Base-by-base conservation (phyloP, 108 stramenopile genomes). In the Aurantiochytrium sp. region DNA sequence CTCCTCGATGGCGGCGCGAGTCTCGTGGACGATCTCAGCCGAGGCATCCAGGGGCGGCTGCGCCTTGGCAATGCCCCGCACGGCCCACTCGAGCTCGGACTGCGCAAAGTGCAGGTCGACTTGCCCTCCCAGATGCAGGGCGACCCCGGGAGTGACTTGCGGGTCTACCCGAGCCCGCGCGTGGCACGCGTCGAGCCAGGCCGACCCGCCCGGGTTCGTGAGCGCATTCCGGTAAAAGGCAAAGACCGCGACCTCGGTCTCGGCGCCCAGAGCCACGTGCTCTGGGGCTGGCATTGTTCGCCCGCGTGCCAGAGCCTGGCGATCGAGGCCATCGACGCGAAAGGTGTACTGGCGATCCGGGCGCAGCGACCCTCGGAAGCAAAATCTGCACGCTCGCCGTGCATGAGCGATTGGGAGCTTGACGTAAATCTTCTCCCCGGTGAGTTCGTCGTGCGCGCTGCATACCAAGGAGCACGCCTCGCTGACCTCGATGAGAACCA, bases 201-300 rank as follows among this genome's bases (percentile, higher is more conserved):
- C 45, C 6, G 73, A 81, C 42, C 30, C 24, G n/a, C 39, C 39
- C 12, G 50, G 36, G 19, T 48, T 6, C 45, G 45, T 48, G 12
- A 81, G 45, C 1, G 45, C n/a, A 42, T 81, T 81, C 1, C 39
- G 42, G 45, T 48, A 48, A 48, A 81, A 81, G 15, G n/a, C 45
- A 27, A 48, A 48, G 2, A 48, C 73, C 39, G 73, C 42, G 12
- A 81, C 30, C 3, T 81, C 27, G 24, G 6, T 81, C 12, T 48
- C 73, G 19, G 73, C 73, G 1, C 45, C 73, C 6, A 81, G n/a
- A 41, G 27, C 59, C 10, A 65, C 19, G 34, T 65, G 27, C 34
- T 65, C 59, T 34, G 73, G 73, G 17, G 73, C 36, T 81, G 73
- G 73, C 73, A 81, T 81, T 19, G 73, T 81, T 6, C 24, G 73